phyloP scores from a whole-genome alignment of 257 asterid species.

The Lavandula angustifolia region DNA sequence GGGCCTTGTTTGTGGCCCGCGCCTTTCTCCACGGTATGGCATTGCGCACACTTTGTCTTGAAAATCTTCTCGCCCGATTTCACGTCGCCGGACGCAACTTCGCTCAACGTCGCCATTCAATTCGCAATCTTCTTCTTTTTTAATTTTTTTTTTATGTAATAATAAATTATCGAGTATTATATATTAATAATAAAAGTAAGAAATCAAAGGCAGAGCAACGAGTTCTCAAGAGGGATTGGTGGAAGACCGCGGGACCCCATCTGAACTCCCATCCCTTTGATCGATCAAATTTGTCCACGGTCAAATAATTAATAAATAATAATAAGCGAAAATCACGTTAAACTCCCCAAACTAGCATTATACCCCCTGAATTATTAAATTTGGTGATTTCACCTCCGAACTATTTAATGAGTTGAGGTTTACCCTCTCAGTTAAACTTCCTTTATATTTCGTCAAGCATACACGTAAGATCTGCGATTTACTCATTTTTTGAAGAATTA shows the following conservation, averaged over 20 bases:
- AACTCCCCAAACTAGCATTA: no score
- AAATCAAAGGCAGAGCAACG: background rate
- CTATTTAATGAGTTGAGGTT: no score
- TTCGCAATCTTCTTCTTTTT: background rate
- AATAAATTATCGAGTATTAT: background rate
- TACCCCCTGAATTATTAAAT: no score
- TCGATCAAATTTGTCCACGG: no score
- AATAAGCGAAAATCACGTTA: no score
- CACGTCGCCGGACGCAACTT: conserved; percentile 70
- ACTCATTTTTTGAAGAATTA: no score
- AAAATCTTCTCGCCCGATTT: conserved; percentile 81
- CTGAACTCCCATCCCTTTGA: no score
- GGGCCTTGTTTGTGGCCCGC: conserved; percentile 98
- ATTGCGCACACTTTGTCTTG: conserved; percentile 86
- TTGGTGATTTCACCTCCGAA: no score
- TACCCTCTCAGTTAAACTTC: no score
- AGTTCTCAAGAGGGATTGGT: background rate
- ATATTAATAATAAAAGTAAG: background rate
- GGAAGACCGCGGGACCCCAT: background rate
- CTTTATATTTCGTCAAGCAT: no score
- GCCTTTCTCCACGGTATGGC: conserved; percentile 90
- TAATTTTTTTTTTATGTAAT: background rate
- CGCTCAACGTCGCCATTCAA: conserved; percentile 67
- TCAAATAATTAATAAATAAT: no score
- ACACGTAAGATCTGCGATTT: no score